Evolutionary conservation across 2,329 filamentous ascomycete species (phyloP), one percentile per base, ranked within the genome.

Genomic region (Pyrenophora tritici-repentis): DNA sequence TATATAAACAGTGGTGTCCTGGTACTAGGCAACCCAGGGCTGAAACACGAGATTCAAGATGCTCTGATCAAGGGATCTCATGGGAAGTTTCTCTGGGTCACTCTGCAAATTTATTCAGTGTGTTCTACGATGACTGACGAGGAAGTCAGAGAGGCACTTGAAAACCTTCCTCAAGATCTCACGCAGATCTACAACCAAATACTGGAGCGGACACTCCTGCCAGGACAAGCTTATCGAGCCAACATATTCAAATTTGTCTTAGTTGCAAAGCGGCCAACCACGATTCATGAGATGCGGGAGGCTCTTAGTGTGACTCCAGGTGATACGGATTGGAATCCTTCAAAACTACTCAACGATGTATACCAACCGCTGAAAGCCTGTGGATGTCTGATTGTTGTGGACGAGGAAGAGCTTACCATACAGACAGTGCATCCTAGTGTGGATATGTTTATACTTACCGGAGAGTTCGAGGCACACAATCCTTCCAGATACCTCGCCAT

Each of bases 231-330:
- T 42, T 43, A 37, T 29, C 1, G 68, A 66, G 13, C 67, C 74
- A 38, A 55, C 9, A 4, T 52, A 18, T 2, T 79, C 0, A 53
- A 75, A 12, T 44, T 77, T 24, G 20, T 78, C 0, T 41, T 59
- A 1, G 63, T 55, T 0, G 72, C 72, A 9, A 42, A 34, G 0
- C 64, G 69, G 7, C 67, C 72, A 0, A 47, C 78, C 6, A 70
- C 66, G 0, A 53, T 41, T 0, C 59, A 71, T 0, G 70, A 78
- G 42, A 56, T 79, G 37, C 62, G 66, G 14, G 75, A 78, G 62
- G 73, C 74, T 6, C 42, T 76, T 0, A 75, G 74, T 10, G 71
- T 79, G 0, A 47, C 51, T 2, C 66, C 69, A 4, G 73, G 75
- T 1, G 54, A 74, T 36, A 36, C 53, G 6, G 38, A 6, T 0